Base-by-base conservation (phyloP, 345 rosid species). In the Raphanus sativus region DNA sequence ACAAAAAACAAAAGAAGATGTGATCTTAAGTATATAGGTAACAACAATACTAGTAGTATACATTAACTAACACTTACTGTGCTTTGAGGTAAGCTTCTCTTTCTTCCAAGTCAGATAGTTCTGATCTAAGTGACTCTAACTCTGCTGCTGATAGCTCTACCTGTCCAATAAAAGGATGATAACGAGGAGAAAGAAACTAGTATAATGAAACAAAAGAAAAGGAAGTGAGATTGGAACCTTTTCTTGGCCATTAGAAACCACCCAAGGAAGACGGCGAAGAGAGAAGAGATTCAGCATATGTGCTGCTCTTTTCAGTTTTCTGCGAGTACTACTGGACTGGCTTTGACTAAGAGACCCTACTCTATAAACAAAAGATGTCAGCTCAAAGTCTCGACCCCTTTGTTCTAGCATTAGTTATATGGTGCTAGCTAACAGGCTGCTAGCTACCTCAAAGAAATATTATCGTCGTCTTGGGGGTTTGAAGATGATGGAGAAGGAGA, bases 81-180 rank as follows among this genome's bases (percentile, higher is more conserved):
- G 99, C 99, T 83, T 87, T 92, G 75, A 91, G 86, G 85, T 86
- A 84, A 79, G 97, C 85, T 83, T 89, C 97, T 77, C 93, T 89
- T 77, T 95, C 98, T 87, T 95, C 99, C 71, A 91, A 42, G 60
- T 87, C 94, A 65, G 89, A 86, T 17, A 95, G 85, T 78, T 89
- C 94, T 65, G 99, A 74, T 74, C 87, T 82, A 80, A 95, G 96
- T 28, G 94, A 89, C 77, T 86, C 98, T 17, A 95, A 80, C 80
- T 95, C 98, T 8, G 83, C 84, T 60, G 84, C 90, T 73, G 88
- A 80, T 78, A 95, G 67, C 83, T 83, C 87, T 75, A 95, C 91
- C 98, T 92, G 86, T 42, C 74, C 28, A 80, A 63, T 33, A 3
- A 48, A 48, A 63, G 33, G 50, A 72, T 3, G 24, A 62, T 21